Evolutionary conservation across 2,329 filamentous ascomycete genomes (phyloP).

Genomic region (Penicillium fuscoglaucum): DNA sequence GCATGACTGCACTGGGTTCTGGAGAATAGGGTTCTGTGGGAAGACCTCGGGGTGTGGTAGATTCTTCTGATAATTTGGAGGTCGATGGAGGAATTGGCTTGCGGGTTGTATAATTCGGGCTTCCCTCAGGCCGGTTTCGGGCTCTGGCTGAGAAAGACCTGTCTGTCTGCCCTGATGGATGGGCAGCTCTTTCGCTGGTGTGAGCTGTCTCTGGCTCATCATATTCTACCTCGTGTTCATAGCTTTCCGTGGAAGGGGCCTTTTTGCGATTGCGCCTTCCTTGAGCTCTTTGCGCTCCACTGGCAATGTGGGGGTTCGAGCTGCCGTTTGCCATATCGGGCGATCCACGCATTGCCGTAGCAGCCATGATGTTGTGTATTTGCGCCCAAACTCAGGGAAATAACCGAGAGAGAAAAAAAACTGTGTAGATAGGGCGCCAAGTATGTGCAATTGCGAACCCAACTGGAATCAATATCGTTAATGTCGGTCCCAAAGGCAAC

Average conservation of each 20-base stretch:
- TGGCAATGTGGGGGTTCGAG: conserved; percentile 9
- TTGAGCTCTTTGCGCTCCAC: conserved; percentile 10
- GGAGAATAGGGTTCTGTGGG: conserved; percentile 12
- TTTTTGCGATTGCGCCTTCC: conserved; percentile 14
- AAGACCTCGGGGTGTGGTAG: conserved; percentile 22
- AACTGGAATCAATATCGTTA: conserved; percentile 16
- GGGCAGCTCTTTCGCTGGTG: neutral
- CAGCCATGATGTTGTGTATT: conserved; percentile 15
- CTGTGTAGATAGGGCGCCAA: conserved; percentile 1
- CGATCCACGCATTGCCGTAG: conserved; percentile 17
- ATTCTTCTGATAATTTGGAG: conserved; percentile 14
- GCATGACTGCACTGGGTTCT: neutral
- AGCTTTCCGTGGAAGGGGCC: neutral
- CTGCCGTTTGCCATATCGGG: conserved; percentile 23
- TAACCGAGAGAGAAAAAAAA: neutral
- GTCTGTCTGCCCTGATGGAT: conserved; percentile 1
- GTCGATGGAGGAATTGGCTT: conserved; percentile 10
- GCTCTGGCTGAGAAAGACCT: conserved; percentile 23
- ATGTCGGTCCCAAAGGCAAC: conserved; percentile 9
- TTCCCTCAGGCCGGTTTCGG: conserved; percentile 11
- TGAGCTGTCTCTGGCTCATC: conserved; percentile 7
- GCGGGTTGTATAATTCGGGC: conserved; percentile 21
- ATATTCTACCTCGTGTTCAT: conserved; percentile 6
- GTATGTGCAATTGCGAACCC: conserved; percentile 8
- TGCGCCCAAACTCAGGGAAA: neutral